Evolutionary conservation across 1,284 basidiomycete species (phyloP).

Genomic region (Boletus albobrunnescens): DNA sequence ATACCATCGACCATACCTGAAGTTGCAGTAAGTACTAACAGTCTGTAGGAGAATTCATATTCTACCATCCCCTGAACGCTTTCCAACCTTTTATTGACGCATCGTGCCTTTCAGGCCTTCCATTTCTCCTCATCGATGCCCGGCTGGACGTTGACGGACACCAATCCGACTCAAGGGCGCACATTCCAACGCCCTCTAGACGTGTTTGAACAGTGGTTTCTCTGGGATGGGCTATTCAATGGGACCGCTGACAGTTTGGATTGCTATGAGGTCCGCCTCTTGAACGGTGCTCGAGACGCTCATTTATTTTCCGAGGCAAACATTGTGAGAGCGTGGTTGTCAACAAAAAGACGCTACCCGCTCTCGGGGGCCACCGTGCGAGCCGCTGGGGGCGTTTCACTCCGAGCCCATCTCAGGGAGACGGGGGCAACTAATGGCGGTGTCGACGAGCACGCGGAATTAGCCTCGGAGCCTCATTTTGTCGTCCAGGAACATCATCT

Average conservation of each 20-base stretch:
- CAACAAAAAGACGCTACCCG: slow-evolving; percentile 21
- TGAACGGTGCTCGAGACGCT: slow-evolving; percentile 7
- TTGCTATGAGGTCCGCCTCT: slow-evolving; percentile 10
- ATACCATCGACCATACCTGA: too few species aligned
- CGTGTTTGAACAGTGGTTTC: slow-evolving; percentile 8
- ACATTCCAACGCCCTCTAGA: slow-evolving; percentile 16
- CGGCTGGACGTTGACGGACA: slow-evolving; percentile 7
- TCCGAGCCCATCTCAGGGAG: too few species aligned
- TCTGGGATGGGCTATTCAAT: slow-evolving; percentile 12
- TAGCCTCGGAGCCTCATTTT: background rate
- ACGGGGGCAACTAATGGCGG: too few species aligned
- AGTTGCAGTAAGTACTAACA: too few species aligned
- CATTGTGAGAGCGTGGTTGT: slow-evolving; percentile 18
- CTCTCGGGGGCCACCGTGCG: slow-evolving; percentile 15
- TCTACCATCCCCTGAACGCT: too few species aligned
- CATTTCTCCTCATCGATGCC: slow-evolving; percentile 3
- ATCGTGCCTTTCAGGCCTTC: too few species aligned
- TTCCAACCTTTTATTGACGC: too few species aligned
- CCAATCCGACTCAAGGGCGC: slow-evolving; percentile 8
- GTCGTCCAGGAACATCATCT: background rate
- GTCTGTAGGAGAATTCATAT: too few species aligned
- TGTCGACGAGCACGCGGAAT: too few species aligned
- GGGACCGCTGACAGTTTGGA: slow-evolving; percentile 16
- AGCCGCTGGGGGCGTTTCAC: background rate
- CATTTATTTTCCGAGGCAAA: slow-evolving; percentile 15